A percentile compares a stretch with the other conserved stretches of the same genome.
These are phyloP conservation scores for Tritrichomonas musculus DNA, from an alignment of 208 protist genomes.

Conservation along the genomic window DNA sequence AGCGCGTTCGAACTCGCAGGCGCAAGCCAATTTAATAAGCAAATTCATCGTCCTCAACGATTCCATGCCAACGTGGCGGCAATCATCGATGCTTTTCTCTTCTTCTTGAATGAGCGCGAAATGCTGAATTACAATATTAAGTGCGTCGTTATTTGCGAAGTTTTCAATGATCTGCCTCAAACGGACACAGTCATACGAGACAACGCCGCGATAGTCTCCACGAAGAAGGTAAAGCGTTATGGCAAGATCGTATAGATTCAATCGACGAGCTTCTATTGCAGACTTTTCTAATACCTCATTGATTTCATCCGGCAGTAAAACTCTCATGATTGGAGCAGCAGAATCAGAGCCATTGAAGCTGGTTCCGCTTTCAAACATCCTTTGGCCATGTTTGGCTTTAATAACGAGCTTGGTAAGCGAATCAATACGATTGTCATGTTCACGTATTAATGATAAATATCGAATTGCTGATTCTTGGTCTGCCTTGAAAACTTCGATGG, in stretches of 20 bases:
- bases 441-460: not conserved
- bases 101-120: too few species aligned
- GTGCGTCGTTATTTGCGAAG: too few species aligned
- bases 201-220: too few species aligned
- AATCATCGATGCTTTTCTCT: not conserved
- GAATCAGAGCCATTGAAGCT: not conserved
- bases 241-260: too few species aligned
- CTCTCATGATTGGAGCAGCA: not conserved
- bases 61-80: too few species aligned
- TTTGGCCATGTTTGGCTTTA: not conserved
- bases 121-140: not conserved
- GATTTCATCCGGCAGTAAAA: not conserved
- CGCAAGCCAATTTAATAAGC: not conserved
- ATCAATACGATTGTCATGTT: not conserved
- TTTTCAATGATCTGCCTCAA: too few species aligned
- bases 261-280: too few species aligned
- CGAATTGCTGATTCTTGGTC: not conserved
- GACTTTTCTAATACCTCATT: too few species aligned
- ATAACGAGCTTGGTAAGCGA: not conserved
- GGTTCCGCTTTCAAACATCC: not conserved
- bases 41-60: not conserved
- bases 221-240: too few species aligned
- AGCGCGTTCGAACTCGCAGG: too few species aligned
- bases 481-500: not conserved
- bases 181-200: too few species aligned